Base-by-base conservation (phyloP, 805 yeast species). In the Yarrowia divulgata region DNA sequence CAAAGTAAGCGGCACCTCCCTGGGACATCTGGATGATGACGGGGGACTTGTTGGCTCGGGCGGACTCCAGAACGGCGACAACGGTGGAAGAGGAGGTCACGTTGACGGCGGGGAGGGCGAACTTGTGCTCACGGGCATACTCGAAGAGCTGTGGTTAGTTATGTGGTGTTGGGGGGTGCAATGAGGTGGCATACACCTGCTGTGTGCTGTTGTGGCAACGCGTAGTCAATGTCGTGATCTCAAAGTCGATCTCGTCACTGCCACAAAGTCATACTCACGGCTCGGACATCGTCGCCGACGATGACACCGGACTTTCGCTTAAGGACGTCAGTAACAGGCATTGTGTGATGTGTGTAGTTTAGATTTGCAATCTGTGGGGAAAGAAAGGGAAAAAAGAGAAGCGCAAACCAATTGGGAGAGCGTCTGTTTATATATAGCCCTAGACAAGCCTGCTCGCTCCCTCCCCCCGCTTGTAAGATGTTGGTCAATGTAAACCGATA, bases 1-100 rank as follows among this genome's bases (percentile, higher is more conserved):
- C 99, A 81, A 95, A 95, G 91, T 88, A 95, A 73, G 98, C 98
- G 75, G 99, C 97, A 86, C 99, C 99, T 85, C 99, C 99, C 83
- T 95, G 93, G 72, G 98, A 94, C 76, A 94, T 88, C 85, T 95
- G 99, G 80, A 95, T 84, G 81, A 95, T 91, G 83, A 95, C 93
- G 84, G 99, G 99, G 72, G 97, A 87, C 75, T 90, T 87, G 84
- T 84, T 86, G 83, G 95, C 98, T 82, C 97, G 91, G 72, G 98
- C 97, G 73, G 98, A 97, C 83, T 95, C 97, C 77, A 95, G 85
- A 72, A 98, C 97, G 76, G 98, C 97, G 80, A 92, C 90, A 70
- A 89, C 98, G 73, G 98, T 94, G 71, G 98, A 94, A 45, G 98
- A 93, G 43, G 98, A 91, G 74, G 99, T 95, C 71, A 95, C 98